phyloP scores from a whole-genome alignment of 192 early-diverging fungal genomes.

The Backusella sp. region DNA sequence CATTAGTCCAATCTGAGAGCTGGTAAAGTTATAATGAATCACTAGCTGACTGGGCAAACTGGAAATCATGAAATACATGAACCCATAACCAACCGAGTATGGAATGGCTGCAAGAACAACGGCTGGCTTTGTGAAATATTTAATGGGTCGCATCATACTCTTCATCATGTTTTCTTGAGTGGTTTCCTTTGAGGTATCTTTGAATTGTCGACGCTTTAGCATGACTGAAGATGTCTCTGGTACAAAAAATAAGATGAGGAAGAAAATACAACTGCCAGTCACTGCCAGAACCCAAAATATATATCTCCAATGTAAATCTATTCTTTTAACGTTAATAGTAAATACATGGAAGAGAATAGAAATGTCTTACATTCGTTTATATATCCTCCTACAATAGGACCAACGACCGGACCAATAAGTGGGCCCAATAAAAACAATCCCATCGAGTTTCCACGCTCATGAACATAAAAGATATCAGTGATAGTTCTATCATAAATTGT shows the following conservation, averaged over 20 bases:
- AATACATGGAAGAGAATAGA: not conserved
- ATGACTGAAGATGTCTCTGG: slow-evolving; percentile 53
- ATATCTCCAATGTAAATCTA: slow-evolving; percentile 32
- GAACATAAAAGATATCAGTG: slow-evolving; percentile 34
- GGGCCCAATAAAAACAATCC: slow-evolving; percentile 43
- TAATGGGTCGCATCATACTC: slow-evolving; percentile 22
- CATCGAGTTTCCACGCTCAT: slow-evolving; percentile 41
- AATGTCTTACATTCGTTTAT: slow-evolving; percentile 30
- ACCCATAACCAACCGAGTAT: slow-evolving; percentile 28
- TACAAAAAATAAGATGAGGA: slow-evolving; percentile 52
- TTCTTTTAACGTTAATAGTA: not conserved
- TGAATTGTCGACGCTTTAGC: not conserved
- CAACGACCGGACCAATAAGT: slow-evolving; percentile 39
- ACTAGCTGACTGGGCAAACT: slow-evolving; percentile 25
- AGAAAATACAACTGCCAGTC: slow-evolving; percentile 47
- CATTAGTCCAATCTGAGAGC: slow-evolving; percentile 25
- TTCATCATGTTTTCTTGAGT: not conserved
- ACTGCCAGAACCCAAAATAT: slow-evolving; percentile 60
- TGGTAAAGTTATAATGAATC: slow-evolving; percentile 16
- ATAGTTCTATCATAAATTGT: slow-evolving; percentile 31
- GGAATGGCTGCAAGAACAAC: slow-evolving; percentile 22
- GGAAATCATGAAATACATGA: slow-evolving; percentile 39
- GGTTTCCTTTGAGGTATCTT: not conserved
- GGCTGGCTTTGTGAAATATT: slow-evolving; percentile 18
- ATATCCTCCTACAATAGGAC: slow-evolving; percentile 43